A percentile compares a stretch with the other conserved stretches of the same genome.
These are phyloP conservation scores for Alternaria sp. DNA, from an alignment of 2,329 filamentous ascomycete genomes.

Conservation along the genomic window DNA sequence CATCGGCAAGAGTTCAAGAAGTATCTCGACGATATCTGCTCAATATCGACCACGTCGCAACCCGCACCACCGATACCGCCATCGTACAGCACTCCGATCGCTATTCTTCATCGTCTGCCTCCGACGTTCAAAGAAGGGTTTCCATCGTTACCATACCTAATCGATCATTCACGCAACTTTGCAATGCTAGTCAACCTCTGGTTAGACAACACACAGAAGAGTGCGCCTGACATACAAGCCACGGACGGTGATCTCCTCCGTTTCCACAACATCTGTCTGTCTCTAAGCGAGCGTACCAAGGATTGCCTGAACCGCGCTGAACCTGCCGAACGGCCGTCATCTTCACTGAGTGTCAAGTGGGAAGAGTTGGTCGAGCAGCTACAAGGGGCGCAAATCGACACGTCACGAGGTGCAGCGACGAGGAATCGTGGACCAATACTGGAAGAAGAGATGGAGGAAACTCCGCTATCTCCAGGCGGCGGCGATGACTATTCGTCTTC, in stretches of 20 bases:
- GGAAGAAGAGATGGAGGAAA: constrained; percentile 33
- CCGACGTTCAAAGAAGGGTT: constrained; percentile 87
- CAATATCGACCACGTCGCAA: constrained; percentile 71
- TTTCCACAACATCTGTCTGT: constrained; percentile 58
- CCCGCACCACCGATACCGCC: constrained; percentile 72
- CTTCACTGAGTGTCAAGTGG: constrained; percentile 57
- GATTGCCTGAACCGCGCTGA: constrained; percentile 60
- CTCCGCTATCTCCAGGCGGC: constrained; percentile 30
- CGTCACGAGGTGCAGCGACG: constrained; percentile 40
- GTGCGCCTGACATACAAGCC: constrained; percentile 46
- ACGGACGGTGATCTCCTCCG: constrained; percentile 54
- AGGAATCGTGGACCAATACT: constrained; percentile 35
- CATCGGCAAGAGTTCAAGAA: constrained; percentile 82
- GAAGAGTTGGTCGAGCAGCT: constrained; percentile 60
- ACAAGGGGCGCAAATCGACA: constrained; percentile 42
- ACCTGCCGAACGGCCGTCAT: constrained; percentile 58
- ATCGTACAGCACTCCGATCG: constrained; percentile 89
- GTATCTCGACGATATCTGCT: constrained; percentile 86
- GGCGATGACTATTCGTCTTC: constrained; percentile 38
- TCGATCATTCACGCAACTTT: constrained; percentile 86
- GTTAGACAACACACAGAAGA: constrained; percentile 62
- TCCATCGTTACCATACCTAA: constrained; percentile 87
- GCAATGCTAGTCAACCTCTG: constrained; percentile 83
- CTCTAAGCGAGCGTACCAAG: constrained; percentile 55
- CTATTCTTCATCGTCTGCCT: constrained; percentile 83